Evolutionary conservation across 2,329 filamentous ascomycete species (phyloP), one percentile per base, ranked within the genome.

Genomic region (Paracorniculantispora psalliotae): DNA sequence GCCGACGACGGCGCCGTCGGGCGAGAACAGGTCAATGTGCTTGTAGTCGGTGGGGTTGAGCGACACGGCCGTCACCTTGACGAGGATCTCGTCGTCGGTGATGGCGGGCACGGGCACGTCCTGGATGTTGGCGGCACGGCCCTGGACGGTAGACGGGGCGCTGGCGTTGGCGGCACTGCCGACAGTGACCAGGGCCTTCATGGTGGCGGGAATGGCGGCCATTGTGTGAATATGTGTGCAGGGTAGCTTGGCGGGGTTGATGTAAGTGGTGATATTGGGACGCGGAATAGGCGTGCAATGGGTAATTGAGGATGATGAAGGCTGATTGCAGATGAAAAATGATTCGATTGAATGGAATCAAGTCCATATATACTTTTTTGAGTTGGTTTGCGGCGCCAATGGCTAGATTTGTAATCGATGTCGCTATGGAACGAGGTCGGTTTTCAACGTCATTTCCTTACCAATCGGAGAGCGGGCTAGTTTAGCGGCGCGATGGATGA

Each of bases 41-140:
- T 65, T 65, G 47, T 66, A 68, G 61, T 74, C 70, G 5, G 71
- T 58, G 61, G 66, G 60, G 69, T 72, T 73, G 19, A 73, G 62
- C 15, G 68, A 69, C 7, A 73, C 65, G 15, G 69, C 66, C 23
- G 61, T 63, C 57, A 68, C 68, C 47, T 66, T 65, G 54, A 72
- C 65, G 28, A 71, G 58, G 39, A 71, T 62, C 50, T 69, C 64
- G 21, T 62, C 51, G 25, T 26, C 37, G n/a, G 44, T 41, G 28
- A 65, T 63, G 17, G 50, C 56, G 4, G 61, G 61, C 19, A 56
- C 58, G 56, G 59, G 52, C 2, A 61, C 33, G 19, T 62, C 35
- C 28, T 52, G 15, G 56, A 53, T 12, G 39, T 57, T 28, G 47
- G 57, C 30, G 57, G 23, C 56, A 17, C 56, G 56, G 39, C 56